Percentiles rank a stretch among this genome's conserved stretches.
Evolutionary conservation across 169 alveolate genomes (phyloP).

Genomic region (Babesia gibsoni): DNA sequence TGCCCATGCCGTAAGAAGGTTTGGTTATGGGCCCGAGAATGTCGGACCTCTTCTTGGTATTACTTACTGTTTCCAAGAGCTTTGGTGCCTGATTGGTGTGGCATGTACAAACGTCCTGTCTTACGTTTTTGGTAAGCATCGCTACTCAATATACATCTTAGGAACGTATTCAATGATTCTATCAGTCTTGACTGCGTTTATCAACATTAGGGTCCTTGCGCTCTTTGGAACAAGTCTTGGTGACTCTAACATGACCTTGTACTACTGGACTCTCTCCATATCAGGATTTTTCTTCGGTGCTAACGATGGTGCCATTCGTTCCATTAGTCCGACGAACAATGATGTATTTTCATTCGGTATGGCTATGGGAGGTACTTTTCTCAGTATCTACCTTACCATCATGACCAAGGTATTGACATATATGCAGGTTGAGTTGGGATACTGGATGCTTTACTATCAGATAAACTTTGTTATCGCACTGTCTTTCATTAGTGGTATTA

Average conservation of each 20-base stretch:
- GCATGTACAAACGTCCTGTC: background rate
- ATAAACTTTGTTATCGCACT: background rate
- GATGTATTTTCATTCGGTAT: background rate
- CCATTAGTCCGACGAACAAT: background rate
- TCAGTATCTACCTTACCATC: background rate
- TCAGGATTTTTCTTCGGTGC: constrained; percentile 21
- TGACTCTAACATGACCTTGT: constrained; percentile 9
- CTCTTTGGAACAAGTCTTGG: constrained; percentile 16
- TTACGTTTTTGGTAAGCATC: background rate
- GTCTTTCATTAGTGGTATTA: constrained; percentile 1
- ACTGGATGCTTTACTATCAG: constrained; percentile 21
- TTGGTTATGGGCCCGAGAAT: constrained; percentile 23
- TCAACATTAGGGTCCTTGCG: background rate
- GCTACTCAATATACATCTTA: background rate
- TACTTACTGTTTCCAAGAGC: background rate
- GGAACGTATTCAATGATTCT: constrained; percentile 24
- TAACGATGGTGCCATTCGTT: background rate
- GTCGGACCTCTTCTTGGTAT: constrained; percentile 14
- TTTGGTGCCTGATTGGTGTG: background rate
- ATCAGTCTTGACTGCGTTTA: background rate
- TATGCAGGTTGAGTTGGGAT: background rate
- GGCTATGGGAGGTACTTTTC: background rate
- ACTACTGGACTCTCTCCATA: constrained; percentile 27
- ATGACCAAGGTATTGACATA: background rate
- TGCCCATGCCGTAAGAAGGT: constrained; percentile 2